Evolutionary conservation across 768 basidiomycete species (phyloP).

Genomic region (Tylopilus intermedius): DNA sequence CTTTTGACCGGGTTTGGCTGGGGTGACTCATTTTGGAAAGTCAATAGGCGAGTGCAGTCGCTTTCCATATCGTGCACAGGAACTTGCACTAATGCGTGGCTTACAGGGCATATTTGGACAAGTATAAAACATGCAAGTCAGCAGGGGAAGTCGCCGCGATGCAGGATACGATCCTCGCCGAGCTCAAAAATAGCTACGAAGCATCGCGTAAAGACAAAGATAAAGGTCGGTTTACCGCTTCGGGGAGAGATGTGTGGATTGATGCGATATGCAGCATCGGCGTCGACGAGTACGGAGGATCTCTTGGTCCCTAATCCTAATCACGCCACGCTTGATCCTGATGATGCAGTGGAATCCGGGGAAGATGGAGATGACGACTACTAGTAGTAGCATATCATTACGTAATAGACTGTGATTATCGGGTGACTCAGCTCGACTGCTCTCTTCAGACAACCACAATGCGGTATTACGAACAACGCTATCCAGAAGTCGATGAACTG

Average conservation of each 20-base stretch:
- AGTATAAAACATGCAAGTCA: slow-evolving; percentile 68
- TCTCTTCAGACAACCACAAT: slow-evolving; percentile 33
- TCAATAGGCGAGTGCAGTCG: slow-evolving; percentile 57
- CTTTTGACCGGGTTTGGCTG: slow-evolving; percentile 83
- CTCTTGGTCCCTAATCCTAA: slow-evolving; percentile 69
- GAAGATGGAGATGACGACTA: slow-evolving; percentile 12
- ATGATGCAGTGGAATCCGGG: slow-evolving; percentile 15
- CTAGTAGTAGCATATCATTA: slow-evolving; percentile 2
- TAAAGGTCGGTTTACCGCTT: slow-evolving; percentile 39
- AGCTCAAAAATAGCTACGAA: slow-evolving; percentile 59
- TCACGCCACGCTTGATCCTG: slow-evolving; percentile 30
- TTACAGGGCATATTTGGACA: slow-evolving; percentile 49
- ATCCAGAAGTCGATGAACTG: slow-evolving; percentile 95
- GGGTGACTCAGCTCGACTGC: background rate
- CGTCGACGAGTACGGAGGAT: slow-evolving; percentile 45
- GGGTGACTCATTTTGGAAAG: slow-evolving; percentile 82
- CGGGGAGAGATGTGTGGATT: background rate
- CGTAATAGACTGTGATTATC: slow-evolving; percentile 4
- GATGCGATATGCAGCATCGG: slow-evolving; percentile 5
- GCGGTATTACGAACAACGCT: slow-evolving; percentile 91
- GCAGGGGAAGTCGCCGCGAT: slow-evolving; percentile 52
- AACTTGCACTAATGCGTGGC: background rate
- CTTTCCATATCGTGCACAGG: background rate
- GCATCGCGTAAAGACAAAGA: slow-evolving; percentile 43
- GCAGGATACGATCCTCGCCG: slow-evolving; percentile 66